phyloP scores from a whole-genome alignment of 2,329 filamentous ascomycete species.

The Paramyrothecium roridum region DNA sequence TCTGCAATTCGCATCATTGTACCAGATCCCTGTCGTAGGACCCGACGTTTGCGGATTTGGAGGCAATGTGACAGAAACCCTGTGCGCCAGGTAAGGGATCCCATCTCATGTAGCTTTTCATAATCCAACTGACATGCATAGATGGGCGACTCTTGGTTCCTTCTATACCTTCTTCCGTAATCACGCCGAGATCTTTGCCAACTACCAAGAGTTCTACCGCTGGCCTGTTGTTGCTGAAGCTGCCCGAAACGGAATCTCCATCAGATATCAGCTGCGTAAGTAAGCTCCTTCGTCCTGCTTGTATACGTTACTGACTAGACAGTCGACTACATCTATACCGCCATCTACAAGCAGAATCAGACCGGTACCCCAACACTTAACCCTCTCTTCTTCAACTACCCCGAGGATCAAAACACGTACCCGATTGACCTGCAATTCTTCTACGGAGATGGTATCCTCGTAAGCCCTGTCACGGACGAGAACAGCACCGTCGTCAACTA shows the following conservation, averaged over 20 bases:
- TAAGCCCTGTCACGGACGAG: conserved; percentile 44
- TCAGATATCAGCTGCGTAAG: conserved; percentile 59
- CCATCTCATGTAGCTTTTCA: rapidly evolving
- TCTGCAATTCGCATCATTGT: conserved; percentile 60
- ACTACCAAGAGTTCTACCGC: conserved; percentile 62
- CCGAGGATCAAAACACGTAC: conserved; percentile 38
- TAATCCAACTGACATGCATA: conserved; percentile 13
- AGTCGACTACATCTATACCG: conserved; percentile 74
- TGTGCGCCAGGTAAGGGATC: conserved; percentile 11
- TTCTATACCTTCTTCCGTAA: conserved; percentile 70
- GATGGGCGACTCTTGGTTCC: conserved; percentile 64
- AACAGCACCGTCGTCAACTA: conserved; percentile 34
- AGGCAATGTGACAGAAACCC: conserved; percentile 40
- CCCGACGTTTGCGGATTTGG: conserved; percentile 77
- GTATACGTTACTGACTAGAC: not conserved
- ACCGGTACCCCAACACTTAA: conserved; percentile 64
- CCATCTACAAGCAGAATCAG: conserved; percentile 56
- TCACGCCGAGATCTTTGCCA: conserved; percentile 47
- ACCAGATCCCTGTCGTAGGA: conserved; percentile 67
- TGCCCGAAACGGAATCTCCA: conserved; percentile 63
- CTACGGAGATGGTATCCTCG: conserved; percentile 41
- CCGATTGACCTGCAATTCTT: conserved; percentile 46
- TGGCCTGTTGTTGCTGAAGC: conserved; percentile 61
- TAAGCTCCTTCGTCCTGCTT: not conserved
- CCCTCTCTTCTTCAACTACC: conserved; percentile 70